Base-by-base conservation (phyloP, 352 stramenopile species). In the Globisporangium solare region DNA sequence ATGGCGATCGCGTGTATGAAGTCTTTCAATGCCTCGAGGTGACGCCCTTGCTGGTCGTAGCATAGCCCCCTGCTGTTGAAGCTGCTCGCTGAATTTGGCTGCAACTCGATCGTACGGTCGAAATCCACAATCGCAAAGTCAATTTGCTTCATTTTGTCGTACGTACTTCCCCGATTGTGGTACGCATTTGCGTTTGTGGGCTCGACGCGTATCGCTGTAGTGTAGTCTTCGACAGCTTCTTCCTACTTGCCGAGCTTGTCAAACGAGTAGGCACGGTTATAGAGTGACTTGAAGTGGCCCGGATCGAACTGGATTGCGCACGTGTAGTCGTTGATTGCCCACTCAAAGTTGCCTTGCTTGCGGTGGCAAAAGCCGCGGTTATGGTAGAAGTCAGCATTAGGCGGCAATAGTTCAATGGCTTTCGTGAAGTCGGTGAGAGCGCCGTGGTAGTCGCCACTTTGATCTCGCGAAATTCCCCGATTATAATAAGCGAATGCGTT, bases 401-500 rank as follows among this genome's bases (percentile, higher is more conserved):
- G 74, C 24, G 76, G 78, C 32, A 93, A 60, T n/a, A 92, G 49
- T 46, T 84, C 71, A 57, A 97, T 91, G 4, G 88, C 86, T 31
- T 64, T 52, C 17, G 83, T 83, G 54, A 96, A 97, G 53, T 96
- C 87, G 7, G 66, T 64, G 1, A 97, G 76, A 15, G 88, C 88
- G n/a, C 78, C 78, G 20, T 65, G 56, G 60, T 95, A 97, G 56
- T 96, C 71, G 50, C 87, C 87, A 58, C 84, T 83, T 14, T 86
- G 82, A 59, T 94, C 83, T 15, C 85, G 76, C 32, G 79, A 93
- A 32, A 96, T 95, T 22, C 86, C 86, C 39, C 83, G 68, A 58
- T 94, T 94, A 62, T 96, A 92, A 47, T 73, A 84, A 5, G 84
- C 83, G 31, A 91, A 93, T 3, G 81, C 80, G 60, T 92, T 92